phyloP scores from a whole-genome alignment of 495 filamentous ascomycete species.

The Neurospora sp. region DNA sequence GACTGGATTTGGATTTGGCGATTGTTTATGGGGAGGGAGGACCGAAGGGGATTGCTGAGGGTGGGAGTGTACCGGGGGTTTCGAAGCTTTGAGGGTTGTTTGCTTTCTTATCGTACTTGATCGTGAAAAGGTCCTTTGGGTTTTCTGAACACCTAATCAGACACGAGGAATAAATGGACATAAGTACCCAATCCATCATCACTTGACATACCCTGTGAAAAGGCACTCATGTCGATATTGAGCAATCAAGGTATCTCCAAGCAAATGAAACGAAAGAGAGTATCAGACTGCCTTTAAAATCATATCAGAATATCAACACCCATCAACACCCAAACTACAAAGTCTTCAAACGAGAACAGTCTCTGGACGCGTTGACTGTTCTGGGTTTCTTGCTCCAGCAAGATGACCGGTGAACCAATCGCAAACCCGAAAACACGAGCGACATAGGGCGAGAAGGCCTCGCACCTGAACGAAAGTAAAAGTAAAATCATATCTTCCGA shows the following conservation, averaged over 20 bases:
- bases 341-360: background rate
- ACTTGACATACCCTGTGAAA: background rate
- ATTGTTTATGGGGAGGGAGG: conserved; percentile 14
- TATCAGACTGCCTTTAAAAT: background rate
- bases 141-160: background rate
- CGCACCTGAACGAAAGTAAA: background rate
- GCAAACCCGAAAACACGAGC: background rate
- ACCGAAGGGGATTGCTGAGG: background rate
- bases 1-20: conserved; percentile 13
- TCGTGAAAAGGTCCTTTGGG: too few relatives aligned
- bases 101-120: background rate
- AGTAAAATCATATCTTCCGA: background rate
- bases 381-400: background rate
- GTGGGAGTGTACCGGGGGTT: background rate
- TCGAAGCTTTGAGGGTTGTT: conserved; percentile 2
- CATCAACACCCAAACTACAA: background rate
- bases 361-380: background rate
- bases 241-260: background rate
- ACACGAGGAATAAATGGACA: background rate
- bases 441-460: background rate
- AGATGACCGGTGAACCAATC: background rate
- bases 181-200: background rate
- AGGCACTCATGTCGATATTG: background rate
- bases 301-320: background rate
- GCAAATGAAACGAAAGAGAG: background rate